These are phyloP conservation scores for Eleusine coracana DNA, from an alignment of 176 grass and related monocot species.

Conservation along the genomic window DNA sequence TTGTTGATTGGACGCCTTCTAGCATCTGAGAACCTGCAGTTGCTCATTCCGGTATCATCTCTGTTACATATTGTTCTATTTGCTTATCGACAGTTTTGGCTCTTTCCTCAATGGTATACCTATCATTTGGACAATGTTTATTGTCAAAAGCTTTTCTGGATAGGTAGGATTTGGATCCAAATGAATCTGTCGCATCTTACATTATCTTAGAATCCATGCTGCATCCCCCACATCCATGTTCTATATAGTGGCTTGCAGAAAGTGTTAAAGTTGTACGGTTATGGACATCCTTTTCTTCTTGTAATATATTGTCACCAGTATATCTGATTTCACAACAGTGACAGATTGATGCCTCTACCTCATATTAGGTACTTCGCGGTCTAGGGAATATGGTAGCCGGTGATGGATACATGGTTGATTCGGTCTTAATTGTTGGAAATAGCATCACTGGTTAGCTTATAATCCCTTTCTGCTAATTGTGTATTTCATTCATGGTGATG, in stretches of 20 bases:
- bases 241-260: neutral
- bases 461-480: conserved; percentile 25
- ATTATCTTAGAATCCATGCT: neutral
- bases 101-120: conserved; percentile 5
- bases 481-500: conserved; percentile 15
- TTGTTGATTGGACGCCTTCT: conserved; percentile 71
- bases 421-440: conserved; percentile 73
- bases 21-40: conserved; percentile 76
- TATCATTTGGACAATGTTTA: neutral
- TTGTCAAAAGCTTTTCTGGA: neutral
- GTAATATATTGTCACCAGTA: neutral
- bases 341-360: conserved; percentile 40
- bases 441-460: conserved; percentile 67
- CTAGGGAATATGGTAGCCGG: conserved; percentile 91
- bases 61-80: conserved; percentile 2
- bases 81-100: neutral
- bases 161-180: neutral
- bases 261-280: neutral
- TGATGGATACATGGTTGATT: conserved; percentile 76
- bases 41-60: conserved; percentile 80
- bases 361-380: conserved; percentile 83
- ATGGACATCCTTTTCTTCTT: neutral
- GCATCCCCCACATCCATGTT: neutral
- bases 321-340: conserved; percentile 25
- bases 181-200: neutral